Evolutionary conservation across 352 stramenopile species (phyloP).

Genomic region (Bremia lactucae): DNA sequence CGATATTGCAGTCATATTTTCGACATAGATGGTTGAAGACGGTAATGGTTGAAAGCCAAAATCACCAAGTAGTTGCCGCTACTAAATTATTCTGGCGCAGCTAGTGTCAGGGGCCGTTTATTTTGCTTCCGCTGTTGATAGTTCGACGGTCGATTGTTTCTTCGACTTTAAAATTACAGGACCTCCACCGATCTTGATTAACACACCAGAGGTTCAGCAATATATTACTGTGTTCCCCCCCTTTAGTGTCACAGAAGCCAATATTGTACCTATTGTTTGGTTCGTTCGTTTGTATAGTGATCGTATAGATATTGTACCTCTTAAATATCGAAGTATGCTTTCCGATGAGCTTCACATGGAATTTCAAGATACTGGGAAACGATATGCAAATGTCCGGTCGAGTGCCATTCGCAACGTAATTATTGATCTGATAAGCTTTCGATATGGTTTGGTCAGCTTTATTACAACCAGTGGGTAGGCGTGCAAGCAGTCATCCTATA

Average conservation of each 20-base stretch:
- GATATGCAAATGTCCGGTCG: neutral
- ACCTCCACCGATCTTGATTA: neutral
- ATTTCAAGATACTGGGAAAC: neutral
- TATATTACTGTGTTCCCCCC: neutral
- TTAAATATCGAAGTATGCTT: neutral
- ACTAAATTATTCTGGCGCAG: no score
- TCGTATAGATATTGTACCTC: conserved; percentile 3
- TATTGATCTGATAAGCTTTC: neutral
- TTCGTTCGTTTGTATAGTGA: neutral
- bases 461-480: no score
- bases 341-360: neutral
- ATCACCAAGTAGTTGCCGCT: no score
- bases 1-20: no score
- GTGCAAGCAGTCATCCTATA: no score
- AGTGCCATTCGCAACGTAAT: neutral
- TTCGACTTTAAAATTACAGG: conserved; percentile 6
- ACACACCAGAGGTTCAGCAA: conserved; percentile 3
- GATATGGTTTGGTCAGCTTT: neutral
- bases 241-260: conserved; percentile 1
- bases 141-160: neutral
- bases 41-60: no score
- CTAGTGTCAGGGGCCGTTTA: no score
- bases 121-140: no score
- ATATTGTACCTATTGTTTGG: neutral
- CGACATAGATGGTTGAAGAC: no score